These are phyloP conservation scores for Azolla pinnata DNA, from an alignment of 75 land plant genomes.

Conservation along the genomic window DNA sequence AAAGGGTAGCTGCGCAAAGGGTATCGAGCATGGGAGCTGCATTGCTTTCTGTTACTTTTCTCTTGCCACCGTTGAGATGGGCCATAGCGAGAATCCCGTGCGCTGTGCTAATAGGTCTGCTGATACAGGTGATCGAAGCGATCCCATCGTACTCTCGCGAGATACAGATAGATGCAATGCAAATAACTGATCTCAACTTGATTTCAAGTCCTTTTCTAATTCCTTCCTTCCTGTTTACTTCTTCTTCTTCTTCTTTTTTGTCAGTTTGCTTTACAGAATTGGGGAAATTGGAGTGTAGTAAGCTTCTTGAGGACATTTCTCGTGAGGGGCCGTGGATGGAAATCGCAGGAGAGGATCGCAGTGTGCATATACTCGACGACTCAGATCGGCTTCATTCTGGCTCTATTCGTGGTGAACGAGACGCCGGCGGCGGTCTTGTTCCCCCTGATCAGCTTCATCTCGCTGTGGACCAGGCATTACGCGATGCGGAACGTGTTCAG, in stretches of 20 bases:
- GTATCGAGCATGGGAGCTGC: constrained; percentile 15
- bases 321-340: not conserved
- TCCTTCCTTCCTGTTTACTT: not conserved
- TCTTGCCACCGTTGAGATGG: constrained; percentile 13
- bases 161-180: not conserved
- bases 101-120: constrained; percentile 14
- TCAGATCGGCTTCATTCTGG: constrained; percentile 3
- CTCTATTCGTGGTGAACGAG: not conserved
- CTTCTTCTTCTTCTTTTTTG: not conserved
- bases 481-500: constrained; percentile 3
- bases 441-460: constrained; percentile 6
- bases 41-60: constrained; percentile 10
- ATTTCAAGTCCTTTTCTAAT: not conserved
- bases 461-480: constrained; percentile 2
- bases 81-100: constrained; percentile 10
- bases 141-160: not conserved
- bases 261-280: not conserved
- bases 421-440: constrained; percentile 13
- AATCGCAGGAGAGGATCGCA: not conserved
- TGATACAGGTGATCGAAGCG: constrained; percentile 6
- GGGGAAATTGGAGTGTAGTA: not conserved
- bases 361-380: not conserved
- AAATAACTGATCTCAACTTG: not conserved
- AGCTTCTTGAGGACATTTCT: not conserved
- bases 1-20: constrained; percentile 1